A percentile compares a stretch with the other conserved stretches of the same genome.
phyloP scores from a whole-genome alignment of 179 eudicot genomes.

The Corrigiola litoralis region DNA sequence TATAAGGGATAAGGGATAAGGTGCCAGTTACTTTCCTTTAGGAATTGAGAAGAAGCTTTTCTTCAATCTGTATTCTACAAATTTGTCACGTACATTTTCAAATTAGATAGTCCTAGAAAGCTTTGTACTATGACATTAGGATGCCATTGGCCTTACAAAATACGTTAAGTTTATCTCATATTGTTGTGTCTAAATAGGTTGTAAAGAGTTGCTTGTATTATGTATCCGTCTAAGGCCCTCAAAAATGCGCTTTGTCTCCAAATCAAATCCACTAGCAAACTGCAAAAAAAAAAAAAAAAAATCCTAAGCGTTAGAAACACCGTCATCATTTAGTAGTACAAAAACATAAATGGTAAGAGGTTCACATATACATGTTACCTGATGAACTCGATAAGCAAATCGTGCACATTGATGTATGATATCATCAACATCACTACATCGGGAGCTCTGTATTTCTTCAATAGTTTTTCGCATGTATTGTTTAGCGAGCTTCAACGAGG shows the following conservation, averaged over 20 bases:
- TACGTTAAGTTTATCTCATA: no score
- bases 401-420: conserved; percentile 62
- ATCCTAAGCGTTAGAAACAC: not conserved
- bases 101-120: no score
- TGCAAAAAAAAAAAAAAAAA: conserved; percentile 19
- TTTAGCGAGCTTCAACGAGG: conserved; percentile 51
- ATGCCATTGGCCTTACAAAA: no score
- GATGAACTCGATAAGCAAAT: conserved; percentile 73
- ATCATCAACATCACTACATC: conserved; percentile 35
- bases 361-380: conserved; percentile 28
- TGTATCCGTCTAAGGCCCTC: conserved; percentile 42
- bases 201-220: conserved; percentile 3
- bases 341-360: not conserved
- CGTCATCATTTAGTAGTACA: not conserved
- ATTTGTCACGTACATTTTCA: no score
- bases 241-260: conserved; percentile 48
- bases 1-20: no score
- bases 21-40: no score
- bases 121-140: no score
- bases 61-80: no score
- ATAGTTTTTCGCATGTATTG: conserved; percentile 47
- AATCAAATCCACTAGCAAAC: conserved; percentile 79
- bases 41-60: no score
- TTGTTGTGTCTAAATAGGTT: no score
- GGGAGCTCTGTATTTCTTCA: conserved; percentile 38